Conservation (phyloP, 345 rosid species). For the Geranium brycei region DNA sequence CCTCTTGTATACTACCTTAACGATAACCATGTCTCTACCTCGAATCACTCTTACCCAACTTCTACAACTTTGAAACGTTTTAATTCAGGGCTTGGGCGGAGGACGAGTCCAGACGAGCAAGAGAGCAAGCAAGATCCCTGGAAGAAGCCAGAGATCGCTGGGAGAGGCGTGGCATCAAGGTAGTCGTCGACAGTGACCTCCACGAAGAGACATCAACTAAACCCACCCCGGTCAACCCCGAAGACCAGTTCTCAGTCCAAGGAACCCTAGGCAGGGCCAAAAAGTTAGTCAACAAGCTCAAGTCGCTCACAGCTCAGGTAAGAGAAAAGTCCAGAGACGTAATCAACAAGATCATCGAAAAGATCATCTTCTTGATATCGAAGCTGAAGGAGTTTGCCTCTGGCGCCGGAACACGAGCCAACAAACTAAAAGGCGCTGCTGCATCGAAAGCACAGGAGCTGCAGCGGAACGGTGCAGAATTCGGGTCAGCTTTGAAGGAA, state of each 20-base stretch:
- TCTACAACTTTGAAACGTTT: not conserved
- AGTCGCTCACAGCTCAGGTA: constrained; percentile 38
- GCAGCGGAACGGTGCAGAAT: constrained; percentile 37
- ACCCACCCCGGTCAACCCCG: constrained; percentile 49
- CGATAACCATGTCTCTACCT: too few species aligned
- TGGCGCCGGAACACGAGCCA: constrained; percentile 16
- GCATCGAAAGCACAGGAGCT: constrained; percentile 28
- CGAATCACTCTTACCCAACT: too few species aligned
- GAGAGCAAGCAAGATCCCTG: constrained; percentile 61
- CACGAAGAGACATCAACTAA: constrained; percentile 45
- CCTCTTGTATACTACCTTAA: too few species aligned
- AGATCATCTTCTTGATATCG: constrained; percentile 29
- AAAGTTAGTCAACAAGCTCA: constrained; percentile 42
- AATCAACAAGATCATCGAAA: constrained; percentile 33
- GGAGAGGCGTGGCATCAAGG: constrained; percentile 76
- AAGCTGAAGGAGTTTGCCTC: constrained; percentile 31
- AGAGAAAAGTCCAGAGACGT: constrained; percentile 40
- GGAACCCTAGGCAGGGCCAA: constrained; percentile 50
- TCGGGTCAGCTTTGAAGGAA: constrained; percentile 36
- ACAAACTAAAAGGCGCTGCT: constrained; percentile 20
- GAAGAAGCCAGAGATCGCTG: constrained; percentile 83
- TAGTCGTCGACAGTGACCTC: constrained; percentile 66
- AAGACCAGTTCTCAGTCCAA: constrained; percentile 37
- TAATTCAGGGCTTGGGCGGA: constrained; percentile 76
- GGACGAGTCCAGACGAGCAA: constrained; percentile 82